These are phyloP conservation scores for Candida koratica DNA, from an alignment of 805 yeast species.

Conservation along the genomic window DNA sequence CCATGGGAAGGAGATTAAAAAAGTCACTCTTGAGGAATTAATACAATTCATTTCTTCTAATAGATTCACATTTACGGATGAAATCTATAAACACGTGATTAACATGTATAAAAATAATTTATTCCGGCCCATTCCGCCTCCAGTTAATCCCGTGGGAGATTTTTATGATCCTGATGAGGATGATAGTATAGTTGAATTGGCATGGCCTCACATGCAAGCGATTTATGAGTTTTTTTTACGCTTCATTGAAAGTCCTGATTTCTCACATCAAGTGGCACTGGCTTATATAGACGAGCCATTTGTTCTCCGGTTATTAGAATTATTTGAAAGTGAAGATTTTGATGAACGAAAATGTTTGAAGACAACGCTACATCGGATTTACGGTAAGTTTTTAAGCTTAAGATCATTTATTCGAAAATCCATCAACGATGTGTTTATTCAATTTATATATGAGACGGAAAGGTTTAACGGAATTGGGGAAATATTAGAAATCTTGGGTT, in stretches of 20 bases:
- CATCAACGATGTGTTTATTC: slow-evolving; percentile 87
- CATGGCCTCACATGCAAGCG: slow-evolving; percentile 99
- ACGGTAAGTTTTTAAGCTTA: slow-evolving; percentile 87
- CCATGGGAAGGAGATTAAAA: slow-evolving; percentile 87
- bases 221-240: slow-evolving; percentile 91
- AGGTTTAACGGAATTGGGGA: slow-evolving; percentile 95
- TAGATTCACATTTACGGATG: slow-evolving; percentile 82
- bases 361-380: slow-evolving; percentile 91
- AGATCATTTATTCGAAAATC: slow-evolving; percentile 89
- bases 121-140: slow-evolving; percentile 96
- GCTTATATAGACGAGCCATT: slow-evolving; percentile 91
- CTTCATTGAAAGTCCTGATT: slow-evolving; percentile 92
- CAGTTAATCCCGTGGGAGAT: slow-evolving; percentile 95
- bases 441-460: slow-evolving; percentile 91
- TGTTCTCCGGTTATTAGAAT: slow-evolving; percentile 72
- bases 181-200: slow-evolving; percentile 92
- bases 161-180: slow-evolving; percentile 97
- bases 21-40: slow-evolving; percentile 82
- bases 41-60: slow-evolving; percentile 82
- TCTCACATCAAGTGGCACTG: slow-evolving; percentile 88
- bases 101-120: slow-evolving; percentile 85
- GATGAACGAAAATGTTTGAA: slow-evolving; percentile 93
- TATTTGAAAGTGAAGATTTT: slow-evolving; percentile 95
- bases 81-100: slow-evolving; percentile 83
- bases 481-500: slow-evolving; percentile 88